Percentiles rank a stretch among this genome's conserved stretches.
Evolutionary conservation across 2,329 filamentous ascomycete genomes (phyloP).

Genomic region (Cercospora sojina): DNA sequence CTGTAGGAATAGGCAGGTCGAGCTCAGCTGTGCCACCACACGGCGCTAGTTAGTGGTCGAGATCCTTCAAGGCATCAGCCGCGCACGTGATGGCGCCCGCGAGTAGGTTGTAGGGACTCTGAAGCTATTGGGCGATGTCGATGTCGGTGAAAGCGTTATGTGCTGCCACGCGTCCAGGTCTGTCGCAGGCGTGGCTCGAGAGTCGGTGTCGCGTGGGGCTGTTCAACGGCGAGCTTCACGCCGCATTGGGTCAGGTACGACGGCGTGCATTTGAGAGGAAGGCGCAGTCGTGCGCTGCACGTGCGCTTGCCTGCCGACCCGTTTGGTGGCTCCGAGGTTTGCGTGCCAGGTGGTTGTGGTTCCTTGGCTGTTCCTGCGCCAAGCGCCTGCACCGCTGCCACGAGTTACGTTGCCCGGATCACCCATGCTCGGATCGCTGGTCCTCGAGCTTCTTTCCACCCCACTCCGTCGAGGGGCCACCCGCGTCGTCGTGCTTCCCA

Average conservation of each 20-base stretch:
- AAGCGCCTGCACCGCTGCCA: background rate
- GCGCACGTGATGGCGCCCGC: background rate
- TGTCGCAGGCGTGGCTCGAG: background rate
- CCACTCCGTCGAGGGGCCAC: background rate
- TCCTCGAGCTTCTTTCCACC: background rate
- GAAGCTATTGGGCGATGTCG: background rate
- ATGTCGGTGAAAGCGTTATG: background rate
- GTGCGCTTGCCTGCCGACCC: background rate
- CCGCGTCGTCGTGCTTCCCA: background rate
- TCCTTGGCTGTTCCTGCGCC: background rate
- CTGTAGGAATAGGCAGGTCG: background rate
- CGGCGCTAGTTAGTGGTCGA: background rate
- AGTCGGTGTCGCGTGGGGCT: background rate
- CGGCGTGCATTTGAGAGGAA: background rate
- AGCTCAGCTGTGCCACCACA: constrained; percentile 4
- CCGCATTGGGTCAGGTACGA: background rate
- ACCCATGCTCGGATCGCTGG: background rate
- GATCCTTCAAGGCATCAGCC: constrained; percentile 2
- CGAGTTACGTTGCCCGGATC: background rate
- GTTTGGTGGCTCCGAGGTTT: background rate
- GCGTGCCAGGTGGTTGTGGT: background rate
- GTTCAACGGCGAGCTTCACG: background rate
- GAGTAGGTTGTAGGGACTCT: background rate
- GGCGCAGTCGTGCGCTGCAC: background rate
- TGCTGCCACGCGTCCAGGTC: background rate